phyloP scores from a whole-genome alignment of 1,284 basidiomycete genomes.

The Tranzscheliella williamsii region DNA sequence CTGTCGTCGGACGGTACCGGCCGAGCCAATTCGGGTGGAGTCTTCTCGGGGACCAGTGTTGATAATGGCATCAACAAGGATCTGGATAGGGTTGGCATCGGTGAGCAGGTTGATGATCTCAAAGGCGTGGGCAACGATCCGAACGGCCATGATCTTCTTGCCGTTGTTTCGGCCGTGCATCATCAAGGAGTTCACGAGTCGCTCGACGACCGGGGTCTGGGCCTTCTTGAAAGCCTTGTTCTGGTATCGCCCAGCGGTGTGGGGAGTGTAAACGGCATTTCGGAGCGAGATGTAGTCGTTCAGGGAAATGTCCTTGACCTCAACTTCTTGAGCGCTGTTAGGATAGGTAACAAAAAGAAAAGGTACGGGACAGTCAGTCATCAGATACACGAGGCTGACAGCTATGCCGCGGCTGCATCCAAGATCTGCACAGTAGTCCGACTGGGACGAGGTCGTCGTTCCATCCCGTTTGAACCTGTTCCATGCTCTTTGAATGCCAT shows the following conservation, averaged over 20 bases:
- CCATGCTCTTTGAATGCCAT: no score
- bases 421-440: no score
- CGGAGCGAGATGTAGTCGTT: slow-evolving; percentile 97
- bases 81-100: slow-evolving; percentile 99
- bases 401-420: no score
- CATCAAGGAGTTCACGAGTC: slow-evolving; percentile 93
- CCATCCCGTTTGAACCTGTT: no score
- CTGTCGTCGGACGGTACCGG: slow-evolving; percentile 99
- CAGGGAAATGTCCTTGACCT: slow-evolving; percentile 89
- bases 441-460: no score
- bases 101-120: slow-evolving; percentile 99
- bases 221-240: slow-evolving; percentile 99
- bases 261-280: slow-evolving; percentile 92
- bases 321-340: slow-evolving; percentile 70
- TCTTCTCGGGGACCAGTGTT: slow-evolving; percentile 99
- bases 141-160: slow-evolving; percentile 98
- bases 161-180: slow-evolving; percentile 99
- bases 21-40: slow-evolving; percentile 99
- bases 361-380: slow-evolving; percentile 7
- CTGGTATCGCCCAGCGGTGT: slow-evolving; percentile 98
- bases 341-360: slow-evolving; percentile 2
- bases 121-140: slow-evolving; percentile 99
- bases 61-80: slow-evolving; percentile 95
- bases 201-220: slow-evolving; percentile 99
- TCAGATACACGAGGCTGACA: no score